Conservation (phyloP, 2,329 filamentous ascomycete genomes). For the Cladosporium sp. region DNA sequence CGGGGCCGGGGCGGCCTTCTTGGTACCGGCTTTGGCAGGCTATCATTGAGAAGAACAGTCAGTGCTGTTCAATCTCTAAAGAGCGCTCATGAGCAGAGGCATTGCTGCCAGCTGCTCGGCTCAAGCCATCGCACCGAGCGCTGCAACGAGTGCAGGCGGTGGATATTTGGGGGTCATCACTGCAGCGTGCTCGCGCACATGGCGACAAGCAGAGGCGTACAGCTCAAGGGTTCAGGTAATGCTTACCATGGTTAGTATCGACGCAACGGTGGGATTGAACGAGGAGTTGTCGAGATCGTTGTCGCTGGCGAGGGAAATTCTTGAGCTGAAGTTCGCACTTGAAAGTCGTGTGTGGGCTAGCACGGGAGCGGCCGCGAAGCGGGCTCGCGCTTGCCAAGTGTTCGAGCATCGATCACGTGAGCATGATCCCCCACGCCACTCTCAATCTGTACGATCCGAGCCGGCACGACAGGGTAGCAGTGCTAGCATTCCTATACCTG, state of each 20-base stretch:
- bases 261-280: conserved; percentile 9
- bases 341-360: conserved; percentile 1
- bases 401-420: no score
- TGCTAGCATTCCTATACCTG: background rate
- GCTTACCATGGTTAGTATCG: conserved; percentile 21
- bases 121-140: conserved; percentile 47
- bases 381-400: background rate
- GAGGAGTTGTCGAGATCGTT: conserved; percentile 13
- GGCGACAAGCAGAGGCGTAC: conserved; percentile 18
- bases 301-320: conserved; percentile 12
- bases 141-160: conserved; percentile 16
- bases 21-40: conserved; percentile 81
- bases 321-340: background rate
- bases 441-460: no score
- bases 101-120: conserved; percentile 52
- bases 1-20: conserved; percentile 96
- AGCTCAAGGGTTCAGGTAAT: conserved; percentile 16
- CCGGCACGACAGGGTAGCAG: no score
- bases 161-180: conserved; percentile 18
- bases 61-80: conserved; percentile 91
- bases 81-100: conserved; percentile 54
- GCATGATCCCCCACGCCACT: no score
- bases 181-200: conserved; percentile 7
- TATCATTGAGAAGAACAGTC: conserved; percentile 99
- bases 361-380: background rate